Percentiles rank a stretch among this genome's conserved stretches.
phyloP scores from a whole-genome alignment of 495 filamentous ascomycete genomes.

The Penicillium canescens region DNA sequence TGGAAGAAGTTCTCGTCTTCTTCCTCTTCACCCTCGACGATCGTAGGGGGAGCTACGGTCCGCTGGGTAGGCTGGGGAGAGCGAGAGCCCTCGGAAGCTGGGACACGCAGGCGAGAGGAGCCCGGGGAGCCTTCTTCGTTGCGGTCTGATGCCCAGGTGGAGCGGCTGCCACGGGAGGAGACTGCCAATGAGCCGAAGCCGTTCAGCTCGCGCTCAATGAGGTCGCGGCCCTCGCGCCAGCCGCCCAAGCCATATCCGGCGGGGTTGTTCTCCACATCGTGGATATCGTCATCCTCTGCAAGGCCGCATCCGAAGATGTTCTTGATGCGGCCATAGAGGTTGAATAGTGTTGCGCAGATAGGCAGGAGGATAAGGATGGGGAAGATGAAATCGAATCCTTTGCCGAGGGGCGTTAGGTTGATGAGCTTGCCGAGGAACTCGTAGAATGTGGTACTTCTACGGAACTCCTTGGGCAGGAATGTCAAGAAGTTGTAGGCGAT shows the following conservation, averaged over 20 bases:
- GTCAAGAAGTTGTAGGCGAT: slow-evolving; percentile 95
- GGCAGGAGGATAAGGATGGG: slow-evolving; percentile 84
- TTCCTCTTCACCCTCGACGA: slow-evolving; percentile 54
- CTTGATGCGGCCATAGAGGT: slow-evolving; percentile 80
- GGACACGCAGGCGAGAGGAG: slow-evolving; percentile 33
- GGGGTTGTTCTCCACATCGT: slow-evolving; percentile 63
- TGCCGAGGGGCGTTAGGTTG: slow-evolving; percentile 78
- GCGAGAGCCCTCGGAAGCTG: slow-evolving; percentile 26
- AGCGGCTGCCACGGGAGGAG: slow-evolving; percentile 34
- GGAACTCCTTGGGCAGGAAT: slow-evolving; percentile 69
- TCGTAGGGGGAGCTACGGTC: slow-evolving; percentile 28
- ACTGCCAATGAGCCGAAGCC: slow-evolving; percentile 56
- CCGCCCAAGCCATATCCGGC: slow-evolving; percentile 72
- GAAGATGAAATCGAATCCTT: slow-evolving; percentile 85
- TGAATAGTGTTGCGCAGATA: slow-evolving; percentile 79
- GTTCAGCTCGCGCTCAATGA: slow-evolving; percentile 87
- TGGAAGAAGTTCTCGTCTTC: slow-evolving; percentile 82
- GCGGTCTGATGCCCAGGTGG: slow-evolving; percentile 30
- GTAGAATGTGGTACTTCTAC: slow-evolving; percentile 76
- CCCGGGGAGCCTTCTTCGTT: slow-evolving; percentile 25
- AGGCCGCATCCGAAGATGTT: slow-evolving; percentile 75
- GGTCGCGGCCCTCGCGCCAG: slow-evolving; percentile 91
- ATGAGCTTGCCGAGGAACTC: slow-evolving; percentile 81
- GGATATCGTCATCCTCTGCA: slow-evolving; percentile 68
- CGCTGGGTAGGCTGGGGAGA: slow-evolving; percentile 30